Base-by-base conservation (phyloP, 768 basidiomycete genomes). In the Russula abietina region DNA sequence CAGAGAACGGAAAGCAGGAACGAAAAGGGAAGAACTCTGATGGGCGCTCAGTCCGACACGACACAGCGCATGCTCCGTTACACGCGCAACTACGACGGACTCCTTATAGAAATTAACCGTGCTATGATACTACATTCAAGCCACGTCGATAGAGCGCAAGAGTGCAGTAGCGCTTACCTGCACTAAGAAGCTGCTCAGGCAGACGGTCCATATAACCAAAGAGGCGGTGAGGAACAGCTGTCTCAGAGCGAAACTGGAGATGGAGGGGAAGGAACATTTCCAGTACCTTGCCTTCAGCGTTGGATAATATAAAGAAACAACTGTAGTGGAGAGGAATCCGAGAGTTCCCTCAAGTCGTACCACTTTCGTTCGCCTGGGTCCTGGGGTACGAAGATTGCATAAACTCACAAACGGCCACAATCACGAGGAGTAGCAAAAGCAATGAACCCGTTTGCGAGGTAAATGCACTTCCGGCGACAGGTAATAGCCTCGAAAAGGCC, bases 341-440 rank as follows among this genome's bases (percentile, higher is more conserved):
- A 82, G 51, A 0, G 85, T 78, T 22, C 88, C 89, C 30, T 81
- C 77, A 89, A 72, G 70, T 91, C 88, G 66, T 83, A 91, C 69
- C 77, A 88, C 65, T 74, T 84, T 89, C 87, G 55, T 81, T 81
- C 45, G 83, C 77, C 61, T 78, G n/a, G n/a, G n/a, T n/a, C n/a
- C n/a, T n/a, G 80, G 2, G 88, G 89, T 4, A 89, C 83, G 61
- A 86, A 87, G 22, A 87, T 73, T 5, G 79, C 59, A 45, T 38
- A 38, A 26, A 24, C 11, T 22, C n/a, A 17, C 36, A 6, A 39
- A 55, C 16, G 16, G 24, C 1, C 17, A 41, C n/a, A 0, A 11
- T 10, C 10, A 19, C 22, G 16, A 33, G 8, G 16, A 11, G 24
- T 32, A 7, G n/a, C 9, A 8, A 43, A n/a, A 24, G 43, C 17